A percentile compares a stretch with the other conserved stretches of the same genome.
Evolutionary conservation across 129 eudicot species (phyloP).

Genomic region (Smallanthus sonchifolius): DNA sequence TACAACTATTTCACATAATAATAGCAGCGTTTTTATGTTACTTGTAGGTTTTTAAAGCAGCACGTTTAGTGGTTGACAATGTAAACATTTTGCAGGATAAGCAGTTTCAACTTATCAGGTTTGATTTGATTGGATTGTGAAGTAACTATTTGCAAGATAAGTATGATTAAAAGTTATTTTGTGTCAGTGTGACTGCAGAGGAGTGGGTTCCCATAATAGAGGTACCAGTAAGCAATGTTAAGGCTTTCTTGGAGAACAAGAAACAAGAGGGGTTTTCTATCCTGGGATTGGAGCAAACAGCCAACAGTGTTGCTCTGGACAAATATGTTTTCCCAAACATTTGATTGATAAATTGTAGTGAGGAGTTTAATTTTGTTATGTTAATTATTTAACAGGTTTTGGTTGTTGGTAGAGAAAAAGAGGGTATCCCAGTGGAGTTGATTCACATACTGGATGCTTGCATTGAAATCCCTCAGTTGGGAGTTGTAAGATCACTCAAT

Average conservation of each 20-base stretch:
- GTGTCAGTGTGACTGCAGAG: conserved; percentile 91
- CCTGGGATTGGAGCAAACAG: conserved; percentile 96
- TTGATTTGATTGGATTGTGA: background rate
- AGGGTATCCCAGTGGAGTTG: conserved; percentile 94
- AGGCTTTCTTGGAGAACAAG: conserved; percentile 77
- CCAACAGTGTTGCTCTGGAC: conserved; percentile 80
- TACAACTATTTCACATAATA: background rate
- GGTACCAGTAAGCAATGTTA: conserved; percentile 80
- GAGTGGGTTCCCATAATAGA: conserved; percentile 93
- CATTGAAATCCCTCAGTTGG: conserved; percentile 93
- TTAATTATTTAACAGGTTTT: conserved; percentile 45
- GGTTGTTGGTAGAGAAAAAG: conserved; percentile 95
- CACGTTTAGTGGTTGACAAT: conserved; percentile 70
- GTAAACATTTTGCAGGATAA: conserved; percentile 64
- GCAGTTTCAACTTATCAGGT: conserved; percentile 98
- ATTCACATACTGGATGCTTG: conserved; percentile 92
- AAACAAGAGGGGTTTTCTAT: conserved; percentile 71
- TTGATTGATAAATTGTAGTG: background rate
- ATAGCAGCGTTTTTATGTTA: background rate
- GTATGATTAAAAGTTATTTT: background rate
- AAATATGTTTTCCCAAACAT: conserved; percentile 53
- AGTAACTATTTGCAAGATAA: background rate
- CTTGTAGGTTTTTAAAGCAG: conserved; percentile 84
- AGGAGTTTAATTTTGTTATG: background rate
- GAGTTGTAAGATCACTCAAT: conserved; percentile 91